Evolutionary conservation across 2,329 filamentous ascomycete genomes (phyloP).

Genomic region (Ascochyta clinopodiicola): DNA sequence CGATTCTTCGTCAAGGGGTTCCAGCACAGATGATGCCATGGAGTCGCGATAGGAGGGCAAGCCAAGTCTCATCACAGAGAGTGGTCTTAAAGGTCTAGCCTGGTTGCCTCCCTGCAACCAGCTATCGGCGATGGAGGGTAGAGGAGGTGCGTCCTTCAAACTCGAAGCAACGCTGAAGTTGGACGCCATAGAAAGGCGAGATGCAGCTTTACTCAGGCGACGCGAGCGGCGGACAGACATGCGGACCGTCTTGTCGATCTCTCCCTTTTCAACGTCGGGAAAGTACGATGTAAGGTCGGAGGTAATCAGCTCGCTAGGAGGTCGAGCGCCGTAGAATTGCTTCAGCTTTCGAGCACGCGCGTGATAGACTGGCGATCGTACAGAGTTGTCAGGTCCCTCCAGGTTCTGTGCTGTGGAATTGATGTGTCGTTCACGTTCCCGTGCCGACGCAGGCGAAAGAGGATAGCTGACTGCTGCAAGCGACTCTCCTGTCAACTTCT

Average conservation of each 20-base stretch:
- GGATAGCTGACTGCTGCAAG: constrained; percentile 87
- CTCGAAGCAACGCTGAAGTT: constrained; percentile 93
- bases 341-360: constrained; percentile 64
- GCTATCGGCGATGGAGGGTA: constrained; percentile 92
- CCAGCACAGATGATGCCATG: constrained; percentile 84
- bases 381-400: constrained; percentile 46
- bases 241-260: constrained; percentile 94
- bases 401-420: constrained; percentile 58
- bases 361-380: constrained; percentile 46
- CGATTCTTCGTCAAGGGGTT: constrained; percentile 90
- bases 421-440: constrained; percentile 72
- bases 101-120: constrained; percentile 72
- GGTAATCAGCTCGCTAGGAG: constrained; percentile 95
- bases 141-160: constrained; percentile 88
- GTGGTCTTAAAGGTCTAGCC: constrained; percentile 60
- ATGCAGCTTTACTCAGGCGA: constrained; percentile 89
- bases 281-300: constrained; percentile 97
- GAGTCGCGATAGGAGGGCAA: constrained; percentile 78
- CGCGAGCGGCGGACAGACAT: constrained; percentile 90
- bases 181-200: constrained; percentile 90
- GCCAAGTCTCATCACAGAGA: constrained; percentile 66
- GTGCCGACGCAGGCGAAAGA: constrained; percentile 76
- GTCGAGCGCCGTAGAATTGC: constrained; percentile 88
- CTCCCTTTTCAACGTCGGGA: constrained; percentile 89
- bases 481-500: constrained; percentile 86